A percentile compares a stretch with the other conserved stretches of the same genome.
These are phyloP conservation scores for Naganishia friedmannii DNA, from an alignment of 768 basidiomycete genomes.

Conservation along the genomic window DNA sequence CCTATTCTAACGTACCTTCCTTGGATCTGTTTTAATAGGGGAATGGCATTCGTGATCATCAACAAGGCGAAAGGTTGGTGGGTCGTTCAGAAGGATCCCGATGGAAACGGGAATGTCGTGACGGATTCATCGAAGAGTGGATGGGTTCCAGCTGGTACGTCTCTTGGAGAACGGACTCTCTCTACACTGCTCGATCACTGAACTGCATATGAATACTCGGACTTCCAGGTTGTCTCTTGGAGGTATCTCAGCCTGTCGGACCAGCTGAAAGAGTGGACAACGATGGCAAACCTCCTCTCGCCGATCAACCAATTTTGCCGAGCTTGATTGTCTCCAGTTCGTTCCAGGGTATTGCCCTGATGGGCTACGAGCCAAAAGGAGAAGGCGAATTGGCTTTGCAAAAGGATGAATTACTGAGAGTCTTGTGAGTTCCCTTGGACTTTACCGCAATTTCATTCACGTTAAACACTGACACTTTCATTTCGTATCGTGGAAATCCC, in stretches of 20 bases:
- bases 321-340: conserved; percentile 92
- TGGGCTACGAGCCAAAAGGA: conserved; percentile 93
- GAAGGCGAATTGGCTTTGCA: conserved; percentile 84
- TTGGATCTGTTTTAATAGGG: conserved; percentile 55
- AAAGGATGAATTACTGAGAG: conserved; percentile 82
- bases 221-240: conserved; percentile 68
- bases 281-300: conserved; percentile 36
- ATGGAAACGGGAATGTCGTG: conserved; percentile 73
- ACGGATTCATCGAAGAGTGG: conserved; percentile 76
- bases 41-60: conserved; percentile 88
- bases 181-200: background rate
- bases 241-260: conserved; percentile 86
- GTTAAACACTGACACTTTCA: conserved; percentile 13
- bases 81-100: conserved; percentile 93
- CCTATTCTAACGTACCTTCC: background rate
- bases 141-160: conserved; percentile 87
- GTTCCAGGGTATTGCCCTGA: conserved; percentile 91
- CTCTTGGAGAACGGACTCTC: background rate
- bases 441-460: too few species aligned
- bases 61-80: conserved; percentile 98
- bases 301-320: conserved; percentile 68
- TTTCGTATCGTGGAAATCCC: conserved; percentile 29
- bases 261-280: conserved; percentile 59
- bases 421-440: conserved; percentile 61
- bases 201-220: background rate